Evolutionary conservation across 805 yeast species (phyloP).

Genomic region (Schizosaccharomyces cryophilus): DNA sequence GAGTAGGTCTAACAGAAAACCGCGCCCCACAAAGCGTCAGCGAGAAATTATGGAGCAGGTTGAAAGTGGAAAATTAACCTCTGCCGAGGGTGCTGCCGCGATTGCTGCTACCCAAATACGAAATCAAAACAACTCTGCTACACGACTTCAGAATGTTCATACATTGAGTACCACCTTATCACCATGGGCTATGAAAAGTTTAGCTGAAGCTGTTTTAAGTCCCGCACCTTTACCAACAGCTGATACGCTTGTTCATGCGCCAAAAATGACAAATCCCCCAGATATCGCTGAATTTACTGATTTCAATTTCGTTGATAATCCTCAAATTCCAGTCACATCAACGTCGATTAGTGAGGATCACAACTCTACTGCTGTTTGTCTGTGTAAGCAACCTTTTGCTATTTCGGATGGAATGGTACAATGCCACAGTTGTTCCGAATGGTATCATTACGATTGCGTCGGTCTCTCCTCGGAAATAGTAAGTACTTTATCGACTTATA

Average conservation of each 20-base stretch:
- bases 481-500: not conserved
- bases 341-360: not conserved
- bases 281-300: not conserved
- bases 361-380: not conserved
- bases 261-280: too few relatives aligned
- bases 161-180: not conserved
- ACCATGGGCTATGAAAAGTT: not conserved
- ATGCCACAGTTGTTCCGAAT: not conserved
- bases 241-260: not conserved
- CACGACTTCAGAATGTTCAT: not conserved
- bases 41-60: conserved; percentile 2
- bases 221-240: not conserved
- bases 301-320: not conserved
- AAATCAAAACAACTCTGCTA: not conserved
- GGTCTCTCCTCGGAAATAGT: not conserved
- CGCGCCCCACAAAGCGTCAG: conserved; percentile 5
- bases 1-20: conserved; percentile 8
- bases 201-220: not conserved
- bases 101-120: not conserved
- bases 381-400: not conserved
- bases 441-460: not conserved
- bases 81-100: conserved; percentile 1
- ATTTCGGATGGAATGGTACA: not conserved
- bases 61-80: not conserved
- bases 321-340: too few relatives aligned